A percentile compares a stretch with the other conserved stretches of the same genome.
Conservation (phyloP, 768 basidiomycete species). For the Mycena filopes region DNA sequence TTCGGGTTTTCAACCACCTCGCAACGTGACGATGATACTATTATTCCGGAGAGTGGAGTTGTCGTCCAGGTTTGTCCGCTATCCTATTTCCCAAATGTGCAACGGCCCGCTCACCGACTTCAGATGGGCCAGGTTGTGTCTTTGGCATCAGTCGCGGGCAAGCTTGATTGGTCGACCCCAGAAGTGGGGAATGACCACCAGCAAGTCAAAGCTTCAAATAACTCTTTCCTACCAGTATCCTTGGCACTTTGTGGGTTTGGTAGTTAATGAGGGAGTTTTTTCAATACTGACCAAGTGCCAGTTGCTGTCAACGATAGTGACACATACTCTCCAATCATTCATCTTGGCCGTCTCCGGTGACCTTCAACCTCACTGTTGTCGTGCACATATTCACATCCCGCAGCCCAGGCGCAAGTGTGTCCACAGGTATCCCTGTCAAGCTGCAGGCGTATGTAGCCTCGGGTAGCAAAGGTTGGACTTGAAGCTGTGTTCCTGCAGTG, state of each 20-base stretch:
- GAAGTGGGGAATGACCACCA: background rate
- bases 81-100: background rate
- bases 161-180: background rate
- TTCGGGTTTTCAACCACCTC: constrained; percentile 1
- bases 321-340: constrained; percentile 4
- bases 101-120: background rate
- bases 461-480: background rate
- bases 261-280: background rate
- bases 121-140: background rate
- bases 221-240: background rate
- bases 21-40: background rate
- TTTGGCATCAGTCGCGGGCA: background rate
- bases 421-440: background rate
- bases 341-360: background rate
- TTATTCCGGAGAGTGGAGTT: background rate
- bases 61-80: background rate
- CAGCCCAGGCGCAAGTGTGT: background rate
- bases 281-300: background rate
- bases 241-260: constrained; percentile 2
- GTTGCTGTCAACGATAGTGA: background rate
- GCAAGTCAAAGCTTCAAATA: constrained; percentile 1
- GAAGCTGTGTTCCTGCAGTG: background rate
- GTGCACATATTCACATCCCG: background rate
- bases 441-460: constrained; percentile 6
- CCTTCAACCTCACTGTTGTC: background rate